A percentile compares a stretch with the other conserved stretches of the same genome.
These are phyloP conservation scores for Bauhinia variegata DNA, from an alignment of 306 rosid species.

Conservation along the genomic window DNA sequence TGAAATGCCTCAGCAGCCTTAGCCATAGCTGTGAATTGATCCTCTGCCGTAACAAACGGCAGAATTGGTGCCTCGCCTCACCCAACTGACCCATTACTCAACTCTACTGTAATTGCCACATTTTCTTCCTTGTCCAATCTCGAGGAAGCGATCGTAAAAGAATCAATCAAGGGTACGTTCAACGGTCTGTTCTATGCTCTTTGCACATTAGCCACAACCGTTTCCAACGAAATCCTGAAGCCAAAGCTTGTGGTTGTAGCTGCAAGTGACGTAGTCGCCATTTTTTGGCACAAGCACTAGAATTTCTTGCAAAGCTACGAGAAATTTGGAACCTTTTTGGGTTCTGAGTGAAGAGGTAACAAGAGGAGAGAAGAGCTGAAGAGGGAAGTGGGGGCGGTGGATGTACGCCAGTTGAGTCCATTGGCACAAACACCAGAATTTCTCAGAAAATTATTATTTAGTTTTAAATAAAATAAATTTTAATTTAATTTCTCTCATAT, in stretches of 20 bases:
- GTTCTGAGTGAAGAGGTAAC: constrained; percentile 27
- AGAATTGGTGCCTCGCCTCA: constrained; percentile 94
- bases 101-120: constrained; percentile 83
- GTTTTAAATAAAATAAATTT: constrained; percentile 1
- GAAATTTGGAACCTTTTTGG: constrained; percentile 12
- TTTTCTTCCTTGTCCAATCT: constrained; percentile 80
- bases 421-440: background rate
- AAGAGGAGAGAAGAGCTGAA: constrained; percentile 7
- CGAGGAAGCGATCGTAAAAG: constrained; percentile 85
- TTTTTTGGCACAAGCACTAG: constrained; percentile 24
- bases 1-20: constrained; percentile 76
- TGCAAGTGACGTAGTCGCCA: constrained; percentile 50
- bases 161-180: constrained; percentile 72
- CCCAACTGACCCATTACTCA: constrained; percentile 80
- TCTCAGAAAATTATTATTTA: too few species aligned
- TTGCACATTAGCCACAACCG: constrained; percentile 71
- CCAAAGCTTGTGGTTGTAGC: constrained; percentile 52
- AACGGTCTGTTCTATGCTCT: constrained; percentile 80
- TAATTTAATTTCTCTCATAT: too few species aligned
- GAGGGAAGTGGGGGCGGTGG: constrained; percentile 28
- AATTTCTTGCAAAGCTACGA: constrained; percentile 18
- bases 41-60: constrained; percentile 96
- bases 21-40: constrained; percentile 70
- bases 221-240: constrained; percentile 66
- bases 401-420: constrained; percentile 40